Conservation (phyloP, 495 filamentous ascomycete species). For the Glarea lozoyensis region DNA sequence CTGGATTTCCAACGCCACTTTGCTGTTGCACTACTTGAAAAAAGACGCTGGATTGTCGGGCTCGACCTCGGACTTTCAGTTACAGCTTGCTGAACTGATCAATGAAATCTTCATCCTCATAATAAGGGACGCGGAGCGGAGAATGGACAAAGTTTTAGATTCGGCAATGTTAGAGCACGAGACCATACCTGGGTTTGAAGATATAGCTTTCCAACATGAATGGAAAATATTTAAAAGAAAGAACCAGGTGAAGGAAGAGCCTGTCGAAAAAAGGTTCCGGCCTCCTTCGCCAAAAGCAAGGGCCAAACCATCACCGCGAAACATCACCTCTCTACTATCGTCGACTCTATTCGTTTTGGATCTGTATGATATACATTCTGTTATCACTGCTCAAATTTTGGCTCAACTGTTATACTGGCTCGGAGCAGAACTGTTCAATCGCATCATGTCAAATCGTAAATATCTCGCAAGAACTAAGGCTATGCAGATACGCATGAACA, state of each 20-base stretch:
- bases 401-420: slow-evolving; percentile 96
- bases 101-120: slow-evolving; percentile 99
- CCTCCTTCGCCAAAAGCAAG: slow-evolving; percentile 92
- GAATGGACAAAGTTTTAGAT: slow-evolving; percentile 94
- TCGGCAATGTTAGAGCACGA: slow-evolving; percentile 93
- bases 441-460: slow-evolving; percentile 89
- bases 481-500: slow-evolving; percentile 99
- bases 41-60: slow-evolving; percentile 79
- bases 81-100: slow-evolving; percentile 87
- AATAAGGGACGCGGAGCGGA: slow-evolving; percentile 91
- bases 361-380: slow-evolving; percentile 96
- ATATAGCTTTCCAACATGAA: slow-evolving; percentile 93
- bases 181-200: slow-evolving; percentile 94
- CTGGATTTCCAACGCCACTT: slow-evolving; percentile 96
- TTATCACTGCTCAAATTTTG: slow-evolving; percentile 86
- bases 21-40: slow-evolving; percentile 91
- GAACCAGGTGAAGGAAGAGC: slow-evolving; percentile 75
- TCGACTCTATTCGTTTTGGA: slow-evolving; percentile 97
- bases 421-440: slow-evolving; percentile 93
- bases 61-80: slow-evolving; percentile 82
- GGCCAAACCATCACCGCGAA: slow-evolving; percentile 85
- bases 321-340: slow-evolving; percentile 93
- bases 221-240: slow-evolving; percentile 95
- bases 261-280: slow-evolving; percentile 83
- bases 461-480: slow-evolving; percentile 96